These are phyloP conservation scores for Tolypocladium ovalisporum DNA, from an alignment of 2,329 filamentous ascomycete species.

Conservation along the genomic window DNA sequence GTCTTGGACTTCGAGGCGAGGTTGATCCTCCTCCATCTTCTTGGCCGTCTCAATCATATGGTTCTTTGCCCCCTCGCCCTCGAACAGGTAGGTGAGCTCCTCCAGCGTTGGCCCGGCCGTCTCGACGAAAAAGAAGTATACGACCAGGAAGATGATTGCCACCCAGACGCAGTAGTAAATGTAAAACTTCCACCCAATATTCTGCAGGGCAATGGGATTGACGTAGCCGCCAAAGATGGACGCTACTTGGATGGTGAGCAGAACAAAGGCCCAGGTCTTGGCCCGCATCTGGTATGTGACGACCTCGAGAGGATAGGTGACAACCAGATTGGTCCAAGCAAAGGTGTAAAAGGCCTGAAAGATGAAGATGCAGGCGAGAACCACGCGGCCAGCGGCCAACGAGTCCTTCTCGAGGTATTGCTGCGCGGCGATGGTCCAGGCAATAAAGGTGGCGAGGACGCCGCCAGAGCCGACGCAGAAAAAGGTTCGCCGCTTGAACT, in stretches of 20 bases:
- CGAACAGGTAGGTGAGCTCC: slow-evolving; percentile 21
- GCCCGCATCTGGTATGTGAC: slow-evolving; percentile 30
- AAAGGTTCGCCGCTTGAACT: slow-evolving; percentile 24
- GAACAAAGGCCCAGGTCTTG: slow-evolving; percentile 28
- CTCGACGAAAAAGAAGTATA: slow-evolving; percentile 30
- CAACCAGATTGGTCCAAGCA: slow-evolving; percentile 31
- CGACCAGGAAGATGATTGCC: slow-evolving; percentile 21
- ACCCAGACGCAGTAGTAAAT: slow-evolving; percentile 30
- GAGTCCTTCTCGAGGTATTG: slow-evolving; percentile 22
- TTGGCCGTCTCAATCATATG: slow-evolving; percentile 12
- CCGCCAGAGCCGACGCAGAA: slow-evolving; percentile 27
- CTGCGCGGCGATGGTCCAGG: slow-evolving; percentile 27
- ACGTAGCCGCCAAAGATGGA: slow-evolving; percentile 27
- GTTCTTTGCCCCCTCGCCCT: slow-evolving; percentile 14
- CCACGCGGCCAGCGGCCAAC: slow-evolving; percentile 19
- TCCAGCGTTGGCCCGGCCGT: slow-evolving; percentile 25
- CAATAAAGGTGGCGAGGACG: slow-evolving; percentile 25
- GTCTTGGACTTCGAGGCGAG: slow-evolving; percentile 1
- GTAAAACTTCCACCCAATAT: slow-evolving; percentile 29
- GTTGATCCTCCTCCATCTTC: slow-evolving; percentile 2
- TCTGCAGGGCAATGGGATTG: slow-evolving; percentile 25
- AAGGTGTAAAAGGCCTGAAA: slow-evolving; percentile 30
- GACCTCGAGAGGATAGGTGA: slow-evolving; percentile 31
- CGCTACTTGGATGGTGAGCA: slow-evolving; percentile 26
- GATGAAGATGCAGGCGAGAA: slow-evolving; percentile 30